These are phyloP conservation scores for Metschnikowia lunata DNA, from an alignment of 805 yeast genomes.

Conservation along the genomic window DNA sequence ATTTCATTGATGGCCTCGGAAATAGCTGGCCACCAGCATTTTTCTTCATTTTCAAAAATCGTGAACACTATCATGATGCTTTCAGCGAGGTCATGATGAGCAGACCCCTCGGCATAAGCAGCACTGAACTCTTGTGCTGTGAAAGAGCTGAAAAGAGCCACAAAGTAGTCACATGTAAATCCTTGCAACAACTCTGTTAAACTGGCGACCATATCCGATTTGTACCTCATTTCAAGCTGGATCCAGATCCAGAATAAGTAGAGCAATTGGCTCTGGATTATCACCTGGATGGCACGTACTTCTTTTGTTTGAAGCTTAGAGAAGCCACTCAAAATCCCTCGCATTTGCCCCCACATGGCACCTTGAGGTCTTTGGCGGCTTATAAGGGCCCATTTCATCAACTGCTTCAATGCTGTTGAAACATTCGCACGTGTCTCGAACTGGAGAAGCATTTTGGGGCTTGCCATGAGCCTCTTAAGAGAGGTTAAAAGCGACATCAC, in stretches of 20 bases:
- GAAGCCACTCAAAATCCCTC: constrained; percentile 12
- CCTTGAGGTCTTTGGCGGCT: constrained; percentile 25
- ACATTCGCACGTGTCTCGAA: constrained; percentile 11
- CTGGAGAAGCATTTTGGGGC: constrained; percentile 4
- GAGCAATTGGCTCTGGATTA: constrained; percentile 12
- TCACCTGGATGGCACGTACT: constrained; percentile 10
- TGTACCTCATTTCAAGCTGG: constrained; percentile 6
- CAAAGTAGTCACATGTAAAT: constrained; percentile 18
- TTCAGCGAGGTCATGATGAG: constrained; percentile 8
- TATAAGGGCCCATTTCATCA: constrained; percentile 32
- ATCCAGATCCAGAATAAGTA: constrained; percentile 10
- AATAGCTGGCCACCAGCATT: constrained; percentile 28
- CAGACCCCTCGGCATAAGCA: constrained; percentile 2
- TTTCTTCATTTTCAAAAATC: constrained; percentile 11
- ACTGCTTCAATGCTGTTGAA: constrained; percentile 17
- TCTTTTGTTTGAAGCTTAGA: constrained; percentile 15
- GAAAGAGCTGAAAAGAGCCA: constrained; percentile 17
- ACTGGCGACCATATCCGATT: neutral
- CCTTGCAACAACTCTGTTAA: neutral
- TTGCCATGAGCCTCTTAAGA: constrained; percentile 17
- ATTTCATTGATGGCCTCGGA: constrained; percentile 16
- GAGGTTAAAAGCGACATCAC: constrained; percentile 18
- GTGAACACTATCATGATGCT: constrained; percentile 21
- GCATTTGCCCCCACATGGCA: constrained; percentile 16
- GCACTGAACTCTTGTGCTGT: constrained; percentile 13